phyloP scores from a whole-genome alignment of 2,329 filamentous ascomycete genomes.

The Paraconiothyrium sp. region DNA sequence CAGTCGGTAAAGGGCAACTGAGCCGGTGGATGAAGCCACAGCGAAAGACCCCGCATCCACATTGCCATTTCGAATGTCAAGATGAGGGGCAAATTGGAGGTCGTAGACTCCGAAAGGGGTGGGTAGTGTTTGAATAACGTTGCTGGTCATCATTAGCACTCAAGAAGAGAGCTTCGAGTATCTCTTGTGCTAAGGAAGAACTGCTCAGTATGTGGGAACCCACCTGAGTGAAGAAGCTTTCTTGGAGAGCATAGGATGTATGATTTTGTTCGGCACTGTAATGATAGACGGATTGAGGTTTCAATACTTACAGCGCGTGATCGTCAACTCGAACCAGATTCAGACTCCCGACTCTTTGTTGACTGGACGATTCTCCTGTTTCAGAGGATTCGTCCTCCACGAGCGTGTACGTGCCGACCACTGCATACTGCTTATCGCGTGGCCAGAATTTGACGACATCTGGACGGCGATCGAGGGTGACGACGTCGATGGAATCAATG shows the following conservation, averaged over 20 bases:
- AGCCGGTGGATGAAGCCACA: constrained; percentile 80
- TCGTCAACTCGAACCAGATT: constrained; percentile 69
- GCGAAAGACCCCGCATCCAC: constrained; percentile 64
- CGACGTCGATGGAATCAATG: constrained; percentile 58
- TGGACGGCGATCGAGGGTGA: constrained; percentile 72
- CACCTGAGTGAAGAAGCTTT: too few relatives aligned
- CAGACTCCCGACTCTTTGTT: constrained; percentile 77
- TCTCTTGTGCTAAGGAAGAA: too few relatives aligned
- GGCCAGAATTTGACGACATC: constrained; percentile 82
- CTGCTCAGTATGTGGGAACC: too few relatives aligned
- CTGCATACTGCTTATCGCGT: constrained; percentile 68
- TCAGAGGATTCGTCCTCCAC: constrained; percentile 28
- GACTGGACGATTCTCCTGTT: constrained; percentile 52
- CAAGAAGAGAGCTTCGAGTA: not conserved
- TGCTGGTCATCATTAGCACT: constrained; percentile 21
- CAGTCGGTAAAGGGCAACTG: constrained; percentile 71
- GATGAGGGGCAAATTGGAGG: constrained; percentile 76
- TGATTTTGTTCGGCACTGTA: not conserved
- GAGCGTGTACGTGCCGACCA: constrained; percentile 83
- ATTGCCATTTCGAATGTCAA: not conserved
- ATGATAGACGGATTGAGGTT: not conserved
- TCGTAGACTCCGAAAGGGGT: constrained; percentile 83
- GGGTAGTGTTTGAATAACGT: constrained; percentile 65
- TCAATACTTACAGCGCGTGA: constrained; percentile 63
- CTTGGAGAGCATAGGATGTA: too few relatives aligned